A percentile compares a stretch with the other conserved stretches of the same genome.
phyloP scores from a whole-genome alignment of 2,329 filamentous ascomycete species.

The Cercospora zeina region DNA sequence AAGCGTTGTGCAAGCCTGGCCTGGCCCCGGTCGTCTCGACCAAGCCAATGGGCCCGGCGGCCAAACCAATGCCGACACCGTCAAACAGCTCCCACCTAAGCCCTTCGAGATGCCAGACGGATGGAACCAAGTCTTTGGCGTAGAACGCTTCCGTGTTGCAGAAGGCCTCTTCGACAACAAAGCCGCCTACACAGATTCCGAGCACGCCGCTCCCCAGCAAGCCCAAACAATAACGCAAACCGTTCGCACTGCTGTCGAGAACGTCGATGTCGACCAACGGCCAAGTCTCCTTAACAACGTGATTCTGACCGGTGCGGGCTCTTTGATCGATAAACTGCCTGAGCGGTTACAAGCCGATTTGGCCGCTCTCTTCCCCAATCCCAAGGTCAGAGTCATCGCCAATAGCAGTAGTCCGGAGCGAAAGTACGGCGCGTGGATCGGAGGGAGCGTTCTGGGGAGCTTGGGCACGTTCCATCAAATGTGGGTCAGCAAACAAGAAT shows the following conservation, averaged over 20 bases:
- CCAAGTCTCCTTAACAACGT: constrained; percentile 83
- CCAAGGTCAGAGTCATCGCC: constrained; percentile 84
- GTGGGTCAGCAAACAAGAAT: constrained; percentile 98
- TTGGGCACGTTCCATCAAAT: constrained; percentile 98
- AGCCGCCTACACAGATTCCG: constrained; percentile 61
- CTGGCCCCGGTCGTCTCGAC: constrained; percentile 68
- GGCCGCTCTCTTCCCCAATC: constrained; percentile 75
- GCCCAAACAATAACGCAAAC: constrained; percentile 81
- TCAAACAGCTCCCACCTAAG: constrained; percentile 70
- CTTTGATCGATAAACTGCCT: constrained; percentile 85
- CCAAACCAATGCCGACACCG: constrained; percentile 70
- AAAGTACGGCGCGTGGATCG: constrained; percentile 92
- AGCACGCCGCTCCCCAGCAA: constrained; percentile 55
- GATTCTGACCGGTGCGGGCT: constrained; percentile 86
- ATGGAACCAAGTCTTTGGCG: constrained; percentile 90
- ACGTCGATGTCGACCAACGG: constrained; percentile 85
- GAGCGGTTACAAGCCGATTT: constrained; percentile 87
- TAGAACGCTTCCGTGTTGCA: constrained; percentile 79
- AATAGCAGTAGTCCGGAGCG: constrained; percentile 83
- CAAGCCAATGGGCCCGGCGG: constrained; percentile 49
- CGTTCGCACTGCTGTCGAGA: constrained; percentile 72
- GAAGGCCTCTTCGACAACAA: constrained; percentile 91
- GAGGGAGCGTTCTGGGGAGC: constrained; percentile 91
- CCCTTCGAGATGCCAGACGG: constrained; percentile 98
- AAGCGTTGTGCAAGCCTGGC: constrained; percentile 92